Base-by-base conservation (phyloP, 306 rosid genomes). In the Cucurbita moschata region DNA sequence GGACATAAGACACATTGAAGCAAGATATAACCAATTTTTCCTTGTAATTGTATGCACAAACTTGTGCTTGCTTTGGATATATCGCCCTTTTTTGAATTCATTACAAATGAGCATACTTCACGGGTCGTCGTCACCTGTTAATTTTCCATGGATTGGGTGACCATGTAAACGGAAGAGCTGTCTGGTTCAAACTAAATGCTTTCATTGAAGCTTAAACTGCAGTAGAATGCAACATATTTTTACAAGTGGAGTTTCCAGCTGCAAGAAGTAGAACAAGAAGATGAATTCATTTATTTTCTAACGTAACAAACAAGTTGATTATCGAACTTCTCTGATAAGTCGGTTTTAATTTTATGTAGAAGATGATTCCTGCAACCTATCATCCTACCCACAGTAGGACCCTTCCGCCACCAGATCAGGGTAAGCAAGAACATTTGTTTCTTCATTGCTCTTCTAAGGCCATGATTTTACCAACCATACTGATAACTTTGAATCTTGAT, bases 391-490 rank as follows among this genome's bases (percentile, higher is more conserved):
- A 93, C 82, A 79, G 40, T 85, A 78, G 85, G 80, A 83, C 94
- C 15, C 82, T 85, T 86, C 97, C 96, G 6, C 94, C 97, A 39
- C 88, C 97, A 44, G 94, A 93, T 87, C 98, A 93, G 86, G 97
- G 97, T 90, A 86, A 60, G 50, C 38, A 49, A 61, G 39, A 58
- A 8, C 50, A 71, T 8, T 64, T 75, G 12, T 39, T 44, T 71
- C 79, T 26, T 39, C 42, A 15, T 16, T 79, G 54, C 18, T 13
- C 49, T 43, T 30, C 4, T 0, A 30, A 30, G 35, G 35, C 35
- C 35, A 30, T 30, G 35, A 30, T 30, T 30, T 30, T 30, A 30
- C 35, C 35, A 2, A 30, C 35, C 35, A 30, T 30, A 21, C 40
- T 1, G 38, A 67, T 67, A 19, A 19, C 16, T 67, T 23, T 67